Evolutionary conservation across 768 basidiomycete species (phyloP), one percentile per base, ranked within the genome.

Genomic region (Obba rivulosa): DNA sequence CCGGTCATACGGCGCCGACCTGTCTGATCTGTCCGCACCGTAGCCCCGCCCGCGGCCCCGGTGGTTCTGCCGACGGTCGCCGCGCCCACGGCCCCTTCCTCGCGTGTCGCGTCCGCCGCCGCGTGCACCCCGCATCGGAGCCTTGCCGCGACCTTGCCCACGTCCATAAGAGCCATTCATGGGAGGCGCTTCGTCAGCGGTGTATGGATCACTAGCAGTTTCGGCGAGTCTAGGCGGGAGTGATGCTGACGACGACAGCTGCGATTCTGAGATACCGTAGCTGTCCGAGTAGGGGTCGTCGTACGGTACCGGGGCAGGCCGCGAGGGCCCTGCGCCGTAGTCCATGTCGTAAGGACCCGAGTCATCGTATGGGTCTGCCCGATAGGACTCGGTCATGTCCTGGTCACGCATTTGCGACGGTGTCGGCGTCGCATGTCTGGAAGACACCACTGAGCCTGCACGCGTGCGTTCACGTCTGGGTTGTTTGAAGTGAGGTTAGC

Each of bases 301-400:
- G 57, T 90, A 91, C 22, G 87, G 84, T 34, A 79, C 68, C 4
- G 87, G 88, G 14, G 75, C 58, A 20, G 86, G 84, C 44, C 87
- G 77, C 13, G 79, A 77, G 8, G 80, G 74, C 16, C 76, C 74
- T 34, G 72, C 69, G 21, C 68, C 63, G 47, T 76, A 80, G 56
- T 83, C 79, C 49, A 82, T 71, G 60, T 88, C 86, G 45, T 59
- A 88, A 0, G 79, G 78, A 23, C 81, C 78, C 57, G 80, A 68
- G 37, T 79, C 79, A 55, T 79, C 83, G 57, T 83, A 88, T 0
- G 85, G 80, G 61, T 79, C 82, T 40, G 73, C 64, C 43, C 76
- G 74, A 48, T 74, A 69, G 49, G 76, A 68, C 16, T 60, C 73
- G 35, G 55, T 60, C 63, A 82, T 63, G 51, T 84, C 80, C 46